Evolutionary conservation across 2,329 filamentous ascomycete species (phyloP).

Genomic region (Xylaria sp.): DNA sequence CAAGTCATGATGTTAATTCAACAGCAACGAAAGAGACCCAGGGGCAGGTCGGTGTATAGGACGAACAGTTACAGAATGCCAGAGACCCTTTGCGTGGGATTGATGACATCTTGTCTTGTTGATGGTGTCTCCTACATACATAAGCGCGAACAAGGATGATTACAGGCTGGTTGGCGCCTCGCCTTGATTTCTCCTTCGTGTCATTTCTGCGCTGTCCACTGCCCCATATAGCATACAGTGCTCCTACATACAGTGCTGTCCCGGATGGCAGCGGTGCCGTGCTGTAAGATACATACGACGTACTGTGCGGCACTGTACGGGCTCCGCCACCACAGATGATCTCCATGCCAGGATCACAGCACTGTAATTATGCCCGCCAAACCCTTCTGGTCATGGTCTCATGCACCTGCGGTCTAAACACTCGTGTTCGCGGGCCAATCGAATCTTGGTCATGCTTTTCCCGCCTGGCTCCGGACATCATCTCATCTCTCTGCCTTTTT

Average conservation of each 20-base stretch:
- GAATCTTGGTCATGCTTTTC: slow-evolving; percentile 33
- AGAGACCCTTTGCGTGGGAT: neutral
- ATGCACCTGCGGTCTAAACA: slow-evolving; percentile 33
- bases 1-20: slow-evolving; percentile 1
- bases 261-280: neutral
- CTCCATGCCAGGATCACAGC: slow-evolving; percentile 23
- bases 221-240: neutral
- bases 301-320: neutral
- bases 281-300: neutral
- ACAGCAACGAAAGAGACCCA: too few species aligned
- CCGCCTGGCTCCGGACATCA: slow-evolving; percentile 30
- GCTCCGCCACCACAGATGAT: slow-evolving; percentile 35
- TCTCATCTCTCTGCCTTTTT: slow-evolving; percentile 33
- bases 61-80: neutral
- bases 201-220: neutral
- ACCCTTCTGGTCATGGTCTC: slow-evolving; percentile 37
- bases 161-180: neutral
- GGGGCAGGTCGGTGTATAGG: too few species aligned
- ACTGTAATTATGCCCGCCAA: slow-evolving; percentile 35
- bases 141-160: neutral
- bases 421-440: slow-evolving; percentile 42
- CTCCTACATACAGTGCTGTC: neutral
- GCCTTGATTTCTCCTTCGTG: slow-evolving; percentile 11
- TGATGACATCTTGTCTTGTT: neutral
- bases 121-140: slow-evolving; percentile 2